Base-by-base conservation (phyloP, 805 yeast species). In the Saccharomycopsis schoenii region DNA sequence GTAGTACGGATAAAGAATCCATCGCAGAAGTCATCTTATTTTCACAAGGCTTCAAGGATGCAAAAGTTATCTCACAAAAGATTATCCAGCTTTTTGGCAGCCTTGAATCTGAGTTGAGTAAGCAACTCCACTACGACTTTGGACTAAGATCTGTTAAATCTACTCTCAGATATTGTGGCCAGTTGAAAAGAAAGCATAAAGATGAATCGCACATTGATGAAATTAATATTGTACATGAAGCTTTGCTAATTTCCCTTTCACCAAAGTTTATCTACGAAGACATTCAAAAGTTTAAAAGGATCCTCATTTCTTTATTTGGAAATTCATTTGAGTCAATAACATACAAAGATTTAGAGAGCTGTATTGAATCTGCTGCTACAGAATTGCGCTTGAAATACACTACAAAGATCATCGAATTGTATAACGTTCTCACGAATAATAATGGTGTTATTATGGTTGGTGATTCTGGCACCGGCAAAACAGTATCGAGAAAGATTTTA, bases 391-490 rank as follows among this genome's bases (percentile, higher is more conserved):
- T 75, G 9, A 50, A 57, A 3, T 60, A 72, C 0, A 67, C 80
- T 2, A 69, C 69, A 0, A 89, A 88, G 67, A 80, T 82, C 1
- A 36, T 75, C 0, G 96, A 92, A 67, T 72, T 91, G 1, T 75
- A 75, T 65, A 82, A 85, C 55, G 77, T 89, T 10, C 87, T 82
- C 59, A 72, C 73, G 5, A 74, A 83, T 0, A 88, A 87, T 65
- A 89, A 85, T 64, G 97, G 97, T 29, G 74, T 88, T 4, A 91
- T 93, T 77, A 69, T 92, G 2, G 87, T 88, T 4, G 98, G 98
- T 0, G 72, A 71, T 0, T 71, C 96, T 0, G 93, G 93, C 0
- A 70, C 82, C 1, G 97, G 97, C 0, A 93, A 93, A 67, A 72
- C 92, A 0, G 63, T 80, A 0, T 69, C 82, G 0, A 80, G 88